Conservation (phyloP, 345 rosid species). For the Rhizophora mangle region DNA sequence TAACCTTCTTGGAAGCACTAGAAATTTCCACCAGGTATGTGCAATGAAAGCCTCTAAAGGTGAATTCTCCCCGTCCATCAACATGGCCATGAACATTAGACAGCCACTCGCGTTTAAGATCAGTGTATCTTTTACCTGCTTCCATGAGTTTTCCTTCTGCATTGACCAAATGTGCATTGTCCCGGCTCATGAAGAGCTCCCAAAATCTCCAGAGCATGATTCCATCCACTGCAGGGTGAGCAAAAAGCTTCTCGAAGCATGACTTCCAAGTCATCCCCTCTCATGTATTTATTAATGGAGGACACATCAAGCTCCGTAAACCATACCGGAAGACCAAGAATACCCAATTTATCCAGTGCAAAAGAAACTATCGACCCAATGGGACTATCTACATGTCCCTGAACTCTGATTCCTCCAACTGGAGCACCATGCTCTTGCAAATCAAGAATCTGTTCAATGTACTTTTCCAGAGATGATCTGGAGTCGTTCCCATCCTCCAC, state of each 20-base stretch:
- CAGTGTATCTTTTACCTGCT: slow-evolving; percentile 67
- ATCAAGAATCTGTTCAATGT: slow-evolving; percentile 60
- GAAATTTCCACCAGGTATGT: slow-evolving; percentile 50
- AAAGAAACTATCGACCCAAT: slow-evolving; percentile 68
- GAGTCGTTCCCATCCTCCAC: slow-evolving; percentile 81
- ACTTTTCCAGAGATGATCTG: slow-evolving; percentile 72
- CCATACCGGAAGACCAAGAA: slow-evolving; percentile 87
- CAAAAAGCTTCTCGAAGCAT: slow-evolving; percentile 92
- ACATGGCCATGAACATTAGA: slow-evolving; percentile 45
- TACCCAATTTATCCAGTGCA: slow-evolving; percentile 69
- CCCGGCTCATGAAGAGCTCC: slow-evolving; percentile 90
- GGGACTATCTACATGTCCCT: slow-evolving; percentile 85
- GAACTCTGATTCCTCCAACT: slow-evolving; percentile 88
- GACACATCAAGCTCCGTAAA: slow-evolving; percentile 93
- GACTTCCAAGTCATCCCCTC: slow-evolving; percentile 94
- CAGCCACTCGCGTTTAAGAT: slow-evolving; percentile 72
- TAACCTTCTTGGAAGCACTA: slow-evolving; percentile 36
- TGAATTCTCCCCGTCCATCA: slow-evolving; percentile 51
- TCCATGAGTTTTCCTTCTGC: slow-evolving; percentile 86
- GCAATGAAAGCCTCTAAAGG: slow-evolving; percentile 86
- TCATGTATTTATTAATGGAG: slow-evolving; percentile 61
- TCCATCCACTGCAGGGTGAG: slow-evolving; percentile 92
- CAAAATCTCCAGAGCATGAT: slow-evolving; percentile 98
- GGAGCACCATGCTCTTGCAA: slow-evolving; percentile 78
- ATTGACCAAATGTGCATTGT: slow-evolving; percentile 64